Percentiles rank a stretch among this genome's conserved stretches.
phyloP scores from a whole-genome alignment of 148 eudicot species.

The Rheum nobile region DNA sequence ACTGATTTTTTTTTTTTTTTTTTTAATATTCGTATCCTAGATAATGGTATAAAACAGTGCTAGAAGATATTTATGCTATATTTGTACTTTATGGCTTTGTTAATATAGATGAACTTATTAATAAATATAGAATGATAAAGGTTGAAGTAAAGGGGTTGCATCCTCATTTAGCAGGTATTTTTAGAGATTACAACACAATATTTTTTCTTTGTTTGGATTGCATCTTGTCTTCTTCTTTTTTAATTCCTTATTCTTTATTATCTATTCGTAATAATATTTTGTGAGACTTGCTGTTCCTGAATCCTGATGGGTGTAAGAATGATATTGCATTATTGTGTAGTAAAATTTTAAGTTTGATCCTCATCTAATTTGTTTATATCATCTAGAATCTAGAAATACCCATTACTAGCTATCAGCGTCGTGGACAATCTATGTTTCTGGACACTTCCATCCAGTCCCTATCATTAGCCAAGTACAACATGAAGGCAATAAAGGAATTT shows the following conservation, averaged over 20 bases:
- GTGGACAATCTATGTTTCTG: constrained; percentile 46
- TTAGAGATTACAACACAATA: background rate
- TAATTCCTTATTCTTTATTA: background rate
- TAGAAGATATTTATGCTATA: no score
- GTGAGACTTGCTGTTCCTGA: background rate
- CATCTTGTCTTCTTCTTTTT: background rate
- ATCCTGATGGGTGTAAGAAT: background rate
- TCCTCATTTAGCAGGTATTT: background rate
- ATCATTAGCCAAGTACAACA: constrained; percentile 36
- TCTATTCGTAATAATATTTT: background rate
- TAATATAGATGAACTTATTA: background rate
- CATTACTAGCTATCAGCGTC: constrained; percentile 45
- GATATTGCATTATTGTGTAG: background rate
- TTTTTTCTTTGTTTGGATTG: constrained; percentile 1
- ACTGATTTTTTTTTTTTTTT: background rate
- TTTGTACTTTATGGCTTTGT: background rate
- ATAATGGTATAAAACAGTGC: background rate
- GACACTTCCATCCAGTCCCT: constrained; percentile 40
- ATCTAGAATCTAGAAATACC: constrained; percentile 65
- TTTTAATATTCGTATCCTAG: background rate
- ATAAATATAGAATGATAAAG: background rate
- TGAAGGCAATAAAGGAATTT: constrained; percentile 50
- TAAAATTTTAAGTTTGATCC: background rate
- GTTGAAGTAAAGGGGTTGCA: background rate
- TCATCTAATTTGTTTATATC: background rate